These are phyloP conservation scores for Coccomyxa subellipsoidea DNA, from an alignment of 163 green algal species.

Conservation along the genomic window DNA sequence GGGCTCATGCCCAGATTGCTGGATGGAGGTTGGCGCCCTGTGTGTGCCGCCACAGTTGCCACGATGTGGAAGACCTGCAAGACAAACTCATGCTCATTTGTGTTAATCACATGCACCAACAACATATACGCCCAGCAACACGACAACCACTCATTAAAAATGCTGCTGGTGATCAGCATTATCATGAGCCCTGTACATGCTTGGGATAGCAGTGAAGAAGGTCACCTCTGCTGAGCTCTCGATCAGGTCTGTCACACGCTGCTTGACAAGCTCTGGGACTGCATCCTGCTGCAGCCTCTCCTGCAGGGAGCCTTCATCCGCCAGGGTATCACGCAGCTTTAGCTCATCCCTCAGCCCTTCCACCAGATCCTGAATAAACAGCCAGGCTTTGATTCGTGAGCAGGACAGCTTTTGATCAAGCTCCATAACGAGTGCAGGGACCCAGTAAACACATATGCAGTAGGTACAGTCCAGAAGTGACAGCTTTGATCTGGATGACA, in stretches of 20 bases:
- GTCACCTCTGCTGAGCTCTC: not conserved
- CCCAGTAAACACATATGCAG: no score
- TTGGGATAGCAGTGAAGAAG: not conserved
- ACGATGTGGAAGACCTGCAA: conserved; percentile 1
- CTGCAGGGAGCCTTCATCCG: not conserved
- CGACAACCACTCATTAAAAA: not conserved
- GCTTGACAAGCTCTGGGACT: not conserved
- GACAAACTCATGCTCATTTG: not conserved
- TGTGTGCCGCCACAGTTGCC: not conserved
- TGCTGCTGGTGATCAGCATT: not conserved
- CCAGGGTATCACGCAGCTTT: not conserved
- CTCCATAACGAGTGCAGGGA: no score
- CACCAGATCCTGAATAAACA: not conserved
- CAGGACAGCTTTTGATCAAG: no score
- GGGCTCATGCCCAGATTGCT: not conserved
- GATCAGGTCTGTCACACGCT: not conserved
- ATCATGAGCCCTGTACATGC: not conserved
- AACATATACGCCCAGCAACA: not conserved
- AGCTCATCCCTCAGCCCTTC: conserved; percentile 1
- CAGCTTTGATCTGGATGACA: no score
- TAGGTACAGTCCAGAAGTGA: no score
- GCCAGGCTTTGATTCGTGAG: not conserved
- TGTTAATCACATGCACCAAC: not conserved
- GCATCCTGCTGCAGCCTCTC: not conserved
- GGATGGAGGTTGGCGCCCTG: not conserved